Percentiles rank a stretch among this genome's conserved stretches.
Conservation (phyloP, 768 basidiomycete species). For the Multifurca ochricompacta region DNA sequence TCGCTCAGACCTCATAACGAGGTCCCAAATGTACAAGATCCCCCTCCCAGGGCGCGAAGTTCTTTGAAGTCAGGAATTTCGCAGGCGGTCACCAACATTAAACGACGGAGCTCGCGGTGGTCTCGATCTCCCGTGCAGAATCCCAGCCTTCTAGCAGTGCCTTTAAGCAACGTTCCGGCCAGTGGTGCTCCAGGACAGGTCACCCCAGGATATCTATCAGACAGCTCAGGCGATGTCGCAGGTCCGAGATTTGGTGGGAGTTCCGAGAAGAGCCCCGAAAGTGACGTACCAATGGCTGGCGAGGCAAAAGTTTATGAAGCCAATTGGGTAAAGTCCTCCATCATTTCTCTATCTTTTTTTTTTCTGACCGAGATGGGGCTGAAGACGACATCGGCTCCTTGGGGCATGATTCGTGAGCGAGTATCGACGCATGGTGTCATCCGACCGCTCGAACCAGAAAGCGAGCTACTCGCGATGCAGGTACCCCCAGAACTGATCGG, state of each 20-base stretch:
- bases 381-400: constrained; percentile 30
- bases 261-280: constrained; percentile 21
- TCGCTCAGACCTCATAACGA: neutral
- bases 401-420: constrained; percentile 84
- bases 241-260: constrained; percentile 18
- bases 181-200: constrained; percentile 8
- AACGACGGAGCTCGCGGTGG: neutral
- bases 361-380: constrained; percentile 10
- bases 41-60: neutral
- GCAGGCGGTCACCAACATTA: neutral
- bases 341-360: neutral
- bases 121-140: neutral
- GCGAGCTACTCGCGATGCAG: constrained; percentile 56
- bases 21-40: neutral
- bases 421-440: constrained; percentile 76
- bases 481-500: constrained; percentile 65
- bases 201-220: constrained; percentile 2
- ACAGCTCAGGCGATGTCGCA: constrained; percentile 21
- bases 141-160: neutral
- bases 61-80: constrained; percentile 3
- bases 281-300: constrained; percentile 39
- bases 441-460: constrained; percentile 69
- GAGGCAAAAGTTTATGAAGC: constrained; percentile 49
- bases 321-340: constrained; percentile 34
- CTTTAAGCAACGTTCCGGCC: neutral